These are phyloP conservation scores for Linnemannia hyalina DNA, from an alignment of 192 early-diverging fungal genomes.

Conservation along the genomic window DNA sequence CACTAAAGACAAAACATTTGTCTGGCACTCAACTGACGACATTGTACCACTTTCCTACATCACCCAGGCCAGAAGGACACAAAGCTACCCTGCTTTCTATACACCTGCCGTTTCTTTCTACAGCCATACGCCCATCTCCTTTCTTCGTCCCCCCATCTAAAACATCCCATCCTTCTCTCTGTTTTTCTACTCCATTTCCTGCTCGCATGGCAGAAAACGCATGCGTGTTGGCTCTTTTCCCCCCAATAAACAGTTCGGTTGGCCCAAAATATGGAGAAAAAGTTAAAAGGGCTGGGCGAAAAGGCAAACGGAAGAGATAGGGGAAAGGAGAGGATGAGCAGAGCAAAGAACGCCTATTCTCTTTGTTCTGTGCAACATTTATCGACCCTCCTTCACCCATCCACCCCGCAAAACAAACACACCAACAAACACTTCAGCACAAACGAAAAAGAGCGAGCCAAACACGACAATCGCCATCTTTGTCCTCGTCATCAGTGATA, in stretches of 20 bases:
- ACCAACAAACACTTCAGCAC: background rate
- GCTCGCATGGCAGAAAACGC: constrained; percentile 1
- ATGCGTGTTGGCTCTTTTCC: background rate
- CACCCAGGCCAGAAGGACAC: too few species aligned
- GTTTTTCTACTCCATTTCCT: background rate
- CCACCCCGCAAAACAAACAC: background rate
- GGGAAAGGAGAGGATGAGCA: too few species aligned
- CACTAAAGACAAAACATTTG: too few species aligned
- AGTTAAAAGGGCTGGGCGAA: too few species aligned
- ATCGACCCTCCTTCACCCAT: background rate
- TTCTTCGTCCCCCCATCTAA: background rate
- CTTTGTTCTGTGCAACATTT: background rate
- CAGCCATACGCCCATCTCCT: background rate
- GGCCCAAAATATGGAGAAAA: background rate
- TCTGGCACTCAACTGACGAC: too few species aligned
- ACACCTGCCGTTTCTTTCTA: background rate
- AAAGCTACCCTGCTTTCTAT: too few species aligned
- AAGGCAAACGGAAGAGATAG: too few species aligned
- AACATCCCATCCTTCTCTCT: background rate
- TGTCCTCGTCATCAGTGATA: too few species aligned
- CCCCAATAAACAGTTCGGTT: background rate
- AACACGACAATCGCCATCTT: too few species aligned
- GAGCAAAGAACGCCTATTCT: too few species aligned
- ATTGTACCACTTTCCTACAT: too few species aligned
- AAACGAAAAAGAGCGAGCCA: too few species aligned